A percentile compares a stretch with the other conserved stretches of the same genome.
phyloP scores from a whole-genome alignment of 2,329 filamentous ascomycete species.

The Talaromyces sp. region DNA sequence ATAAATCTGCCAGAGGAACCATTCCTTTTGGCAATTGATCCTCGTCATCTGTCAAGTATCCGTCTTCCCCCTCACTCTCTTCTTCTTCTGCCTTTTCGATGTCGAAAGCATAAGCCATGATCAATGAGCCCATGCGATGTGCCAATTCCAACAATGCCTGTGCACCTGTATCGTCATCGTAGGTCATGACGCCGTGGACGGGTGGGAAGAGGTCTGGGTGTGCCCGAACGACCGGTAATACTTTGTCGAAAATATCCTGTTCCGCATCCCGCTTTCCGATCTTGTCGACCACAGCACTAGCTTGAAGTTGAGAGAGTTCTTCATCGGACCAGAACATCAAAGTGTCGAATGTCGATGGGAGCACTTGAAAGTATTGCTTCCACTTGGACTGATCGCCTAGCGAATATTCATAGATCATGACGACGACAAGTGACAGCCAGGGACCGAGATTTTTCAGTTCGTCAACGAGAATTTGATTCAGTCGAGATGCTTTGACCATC shows the following conservation, averaged over 20 bases:
- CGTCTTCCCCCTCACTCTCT: slow-evolving; percentile 54
- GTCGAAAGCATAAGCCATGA: slow-evolving; percentile 93
- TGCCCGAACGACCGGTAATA: slow-evolving; percentile 52
- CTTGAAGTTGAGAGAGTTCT: slow-evolving; percentile 71
- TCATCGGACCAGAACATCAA: slow-evolving; percentile 81
- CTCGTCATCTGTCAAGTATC: slow-evolving; percentile 59
- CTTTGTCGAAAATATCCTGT: slow-evolving; percentile 59
- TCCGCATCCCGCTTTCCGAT: slow-evolving; percentile 73
- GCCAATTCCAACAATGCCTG: slow-evolving; percentile 56
- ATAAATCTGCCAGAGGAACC: slow-evolving; percentile 85
- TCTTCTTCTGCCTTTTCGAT: slow-evolving; percentile 60
- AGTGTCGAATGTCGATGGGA: slow-evolving; percentile 72
- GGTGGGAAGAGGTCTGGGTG: slow-evolving; percentile 44
- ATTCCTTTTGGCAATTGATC: slow-evolving; percentile 72
- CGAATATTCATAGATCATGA: slow-evolving; percentile 74
- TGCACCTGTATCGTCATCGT: slow-evolving; percentile 38
- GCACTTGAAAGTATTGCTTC: slow-evolving; percentile 73
- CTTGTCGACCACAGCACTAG: slow-evolving; percentile 70
- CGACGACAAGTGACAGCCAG: slow-evolving; percentile 65
- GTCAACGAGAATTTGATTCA: slow-evolving; percentile 57
- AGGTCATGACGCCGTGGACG: slow-evolving; percentile 39
- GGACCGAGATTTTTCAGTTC: slow-evolving; percentile 51
- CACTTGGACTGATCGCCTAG: slow-evolving; percentile 61
- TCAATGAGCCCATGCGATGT: slow-evolving; percentile 79
- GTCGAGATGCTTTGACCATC: slow-evolving; percentile 66